Evolutionary conservation across 2,329 filamentous ascomycete species (phyloP).

Genomic region (Waltergamsia citrina): DNA sequence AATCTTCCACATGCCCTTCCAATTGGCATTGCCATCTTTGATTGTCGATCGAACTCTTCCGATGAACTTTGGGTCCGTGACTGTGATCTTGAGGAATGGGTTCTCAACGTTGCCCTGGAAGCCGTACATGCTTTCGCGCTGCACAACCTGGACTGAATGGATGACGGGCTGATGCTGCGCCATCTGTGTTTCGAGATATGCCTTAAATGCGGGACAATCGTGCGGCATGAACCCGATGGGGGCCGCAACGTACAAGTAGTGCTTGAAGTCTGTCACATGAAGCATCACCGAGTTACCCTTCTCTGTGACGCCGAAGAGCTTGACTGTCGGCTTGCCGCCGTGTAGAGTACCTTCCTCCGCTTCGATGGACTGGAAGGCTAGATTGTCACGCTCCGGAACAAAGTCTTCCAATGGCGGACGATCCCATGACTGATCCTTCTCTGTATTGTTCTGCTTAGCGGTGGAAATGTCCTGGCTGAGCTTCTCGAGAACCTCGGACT

Average conservation of each 20-base stretch:
- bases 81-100: slow-evolving; percentile 87
- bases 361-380: slow-evolving; percentile 96
- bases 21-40: slow-evolving; percentile 71
- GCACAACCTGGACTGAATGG: slow-evolving; percentile 69
- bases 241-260: slow-evolving; percentile 91
- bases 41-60: slow-evolving; percentile 65
- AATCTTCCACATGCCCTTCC: slow-evolving; percentile 79
- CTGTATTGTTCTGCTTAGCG: slow-evolving; percentile 76
- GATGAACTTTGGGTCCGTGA: slow-evolving; percentile 82
- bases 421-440: slow-evolving; percentile 91
- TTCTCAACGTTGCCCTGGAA: slow-evolving; percentile 91
- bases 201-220: slow-evolving; percentile 70
- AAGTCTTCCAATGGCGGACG: slow-evolving; percentile 45
- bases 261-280: slow-evolving; percentile 90
- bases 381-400: slow-evolving; percentile 48
- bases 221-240: slow-evolving; percentile 70
- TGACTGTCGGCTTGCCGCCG: slow-evolving; percentile 69
- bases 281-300: slow-evolving; percentile 84
- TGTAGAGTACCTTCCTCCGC: slow-evolving; percentile 78
- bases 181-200: slow-evolving; percentile 70
- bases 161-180: slow-evolving; percentile 67
- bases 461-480: slow-evolving; percentile 87
- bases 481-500: slow-evolving; percentile 90
- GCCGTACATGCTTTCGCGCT: slow-evolving; percentile 85
- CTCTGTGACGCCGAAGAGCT: slow-evolving; percentile 85